Base-by-base conservation (phyloP, 352 stramenopile genomes). In the Pythium volutum region DNA sequence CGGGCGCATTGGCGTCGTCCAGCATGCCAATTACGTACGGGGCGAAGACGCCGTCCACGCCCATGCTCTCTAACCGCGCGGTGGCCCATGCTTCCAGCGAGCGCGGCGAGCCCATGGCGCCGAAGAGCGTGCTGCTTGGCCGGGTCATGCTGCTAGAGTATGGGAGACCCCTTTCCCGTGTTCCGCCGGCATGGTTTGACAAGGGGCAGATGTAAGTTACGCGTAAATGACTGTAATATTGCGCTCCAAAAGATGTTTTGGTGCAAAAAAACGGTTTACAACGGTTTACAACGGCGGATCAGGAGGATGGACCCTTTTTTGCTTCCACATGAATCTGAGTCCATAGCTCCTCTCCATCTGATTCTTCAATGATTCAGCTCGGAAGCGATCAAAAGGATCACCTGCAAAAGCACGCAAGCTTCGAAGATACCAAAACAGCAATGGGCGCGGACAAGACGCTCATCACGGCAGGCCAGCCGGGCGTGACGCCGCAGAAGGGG, bases 21-120 rank as follows among this genome's bases (percentile, higher is more conserved):
- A 93, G 57, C 81, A 95, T 95, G 22, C 75, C 80, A 34, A 93
- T 78, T 22, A 95, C 77, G 63, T 93, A 95, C 20, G 81, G 85
- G 20, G 85, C 85, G 58, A 95, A 95, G 41, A 92, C 84, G 42
- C 79, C 75, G 67, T 95, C 85, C 4, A 95, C 85, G 31, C 83
- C 81, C 41, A 95, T 72, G 38, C 62, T 75, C 55, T 89, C 78
- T 38, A 95, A 70, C 45, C 72, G 79, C 67, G 74, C 59, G 15
- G 70, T 83, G 31, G 85, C 76, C 85, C 85, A 95, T 41, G 68
- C 67, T 60, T 89, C 77, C 18, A 95, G 64, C 70, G 64, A 26
- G n/a, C 25, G 45, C 38, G 53, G 38, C 31, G 55, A 22, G 50
- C 39, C 38, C 62, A 62, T 59, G 12, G 48, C 26, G 12, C 15